Percentiles rank a stretch among this genome's conserved stretches.
Evolutionary conservation across 306 rosid species (phyloP).

Genomic region (Oxytropis ochrocephala): DNA sequence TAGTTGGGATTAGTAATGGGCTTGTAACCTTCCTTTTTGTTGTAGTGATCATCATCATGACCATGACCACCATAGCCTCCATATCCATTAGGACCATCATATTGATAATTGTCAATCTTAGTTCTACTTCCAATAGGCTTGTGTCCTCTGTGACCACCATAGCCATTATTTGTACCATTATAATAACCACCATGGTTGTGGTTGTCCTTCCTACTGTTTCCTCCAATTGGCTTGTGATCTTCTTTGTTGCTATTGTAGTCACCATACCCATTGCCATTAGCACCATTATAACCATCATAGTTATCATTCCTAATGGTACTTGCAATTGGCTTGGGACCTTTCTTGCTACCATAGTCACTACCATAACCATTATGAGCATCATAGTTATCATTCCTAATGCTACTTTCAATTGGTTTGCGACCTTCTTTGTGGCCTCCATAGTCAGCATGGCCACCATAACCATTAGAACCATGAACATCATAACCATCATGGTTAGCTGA

Average conservation of each 20-base stretch:
- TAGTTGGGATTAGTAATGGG: neutral
- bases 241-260: neutral
- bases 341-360: conserved; percentile 1
- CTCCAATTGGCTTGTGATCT: conserved; percentile 20
- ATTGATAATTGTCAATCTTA: neutral
- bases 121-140: neutral
- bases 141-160: conserved; percentile 15
- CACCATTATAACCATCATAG: neutral
- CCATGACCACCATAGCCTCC: neutral
- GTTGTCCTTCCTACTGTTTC: neutral
- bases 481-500: neutral
- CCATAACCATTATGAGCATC: neutral
- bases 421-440: neutral
- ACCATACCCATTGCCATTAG: neutral
- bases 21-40: neutral
- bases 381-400: neutral
- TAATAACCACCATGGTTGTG: neutral
- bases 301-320: neutral
- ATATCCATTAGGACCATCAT: neutral
- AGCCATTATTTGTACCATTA: neutral
- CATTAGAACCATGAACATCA: neutral
- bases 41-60: neutral
- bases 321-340: conserved; percentile 12
- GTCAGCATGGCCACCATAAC: too few species aligned
- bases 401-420: conserved; percentile 12